These are phyloP conservation scores for Smittium culicis DNA, from an alignment of 371 early-diverging fungal genomes.

Conservation along the genomic window DNA sequence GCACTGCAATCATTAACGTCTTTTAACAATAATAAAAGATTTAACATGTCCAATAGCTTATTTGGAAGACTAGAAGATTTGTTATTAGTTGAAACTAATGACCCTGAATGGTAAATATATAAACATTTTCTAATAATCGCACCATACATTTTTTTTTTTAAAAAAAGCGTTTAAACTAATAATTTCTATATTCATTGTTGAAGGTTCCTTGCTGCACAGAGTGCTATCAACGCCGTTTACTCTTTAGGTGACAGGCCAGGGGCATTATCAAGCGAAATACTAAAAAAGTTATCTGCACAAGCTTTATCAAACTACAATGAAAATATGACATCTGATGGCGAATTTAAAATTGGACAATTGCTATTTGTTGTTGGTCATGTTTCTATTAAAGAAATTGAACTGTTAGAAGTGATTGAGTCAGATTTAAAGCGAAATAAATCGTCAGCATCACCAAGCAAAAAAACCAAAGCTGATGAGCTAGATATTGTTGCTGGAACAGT, in stretches of 20 bases:
- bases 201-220: conserved; percentile 75
- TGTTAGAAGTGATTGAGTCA: conserved; percentile 76
- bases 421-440: conserved; percentile 55
- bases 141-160: no score
- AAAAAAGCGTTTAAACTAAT: no score
- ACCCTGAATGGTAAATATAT: conserved; percentile 41
- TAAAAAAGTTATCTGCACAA: conserved; percentile 33
- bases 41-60: conserved; percentile 56
- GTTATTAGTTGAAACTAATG: conserved; percentile 41
- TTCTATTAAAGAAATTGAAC: conserved; percentile 86
- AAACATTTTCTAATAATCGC: no score
- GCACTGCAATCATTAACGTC: conserved; percentile 62
- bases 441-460: conserved; percentile 26
- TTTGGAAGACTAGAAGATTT: conserved; percentile 47
- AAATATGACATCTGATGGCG: conserved; percentile 14
- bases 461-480: conserved; percentile 49
- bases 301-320: background rate
- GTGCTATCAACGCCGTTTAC: conserved; percentile 82
- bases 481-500: conserved; percentile 75
- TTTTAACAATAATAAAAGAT: conserved; percentile 45
- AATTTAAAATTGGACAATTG: conserved; percentile 38
- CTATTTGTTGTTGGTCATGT: conserved; percentile 87
- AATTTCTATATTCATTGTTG: no score
- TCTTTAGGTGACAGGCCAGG: conserved; percentile 79
- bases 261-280: conserved; percentile 51